Percentiles rank a stretch among this genome's conserved stretches.
phyloP scores from a whole-genome alignment of 2,329 filamentous ascomycete species.

The Fusarium fracticaudum region DNA sequence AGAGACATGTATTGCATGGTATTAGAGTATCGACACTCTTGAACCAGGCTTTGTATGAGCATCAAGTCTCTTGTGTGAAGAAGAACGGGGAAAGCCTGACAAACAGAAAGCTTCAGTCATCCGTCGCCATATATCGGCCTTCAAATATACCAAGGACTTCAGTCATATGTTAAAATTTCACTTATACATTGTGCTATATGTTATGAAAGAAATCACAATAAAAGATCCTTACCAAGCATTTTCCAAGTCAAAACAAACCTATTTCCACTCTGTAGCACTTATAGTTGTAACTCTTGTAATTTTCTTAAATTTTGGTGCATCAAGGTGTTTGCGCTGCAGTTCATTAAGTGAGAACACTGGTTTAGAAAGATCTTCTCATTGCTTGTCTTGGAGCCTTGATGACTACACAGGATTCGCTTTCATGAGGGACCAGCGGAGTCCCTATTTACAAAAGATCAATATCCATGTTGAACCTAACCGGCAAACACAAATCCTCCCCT shows the following conservation, averaged over 20 bases:
- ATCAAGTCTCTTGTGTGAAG: neutral
- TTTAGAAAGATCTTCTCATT: conserved; percentile 30
- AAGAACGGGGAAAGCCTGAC: neutral
- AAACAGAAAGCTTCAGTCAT: neutral
- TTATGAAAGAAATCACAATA: neutral
- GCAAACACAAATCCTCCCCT: neutral
- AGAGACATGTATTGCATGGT: neutral
- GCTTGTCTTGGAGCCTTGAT: conserved; percentile 19
- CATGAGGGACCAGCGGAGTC: neutral
- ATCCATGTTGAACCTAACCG: neutral
- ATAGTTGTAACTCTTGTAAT: neutral
- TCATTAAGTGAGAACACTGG: neutral
- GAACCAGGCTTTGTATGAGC: neutral
- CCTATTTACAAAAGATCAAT: conserved; percentile 1
- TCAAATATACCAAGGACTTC: neutral
- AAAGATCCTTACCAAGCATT: neutral
- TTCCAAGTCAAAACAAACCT: neutral
- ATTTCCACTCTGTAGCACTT: neutral
- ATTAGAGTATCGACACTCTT: neutral
- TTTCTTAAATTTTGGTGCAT: neutral
- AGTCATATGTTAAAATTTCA: neutral
- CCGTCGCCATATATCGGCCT: neutral
- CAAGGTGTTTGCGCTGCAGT: neutral
- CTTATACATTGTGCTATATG: neutral
- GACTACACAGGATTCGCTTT: conserved; percentile 19